These are phyloP conservation scores for Datisca glomerata DNA, from an alignment of 306 rosid genomes.

Conservation along the genomic window DNA sequence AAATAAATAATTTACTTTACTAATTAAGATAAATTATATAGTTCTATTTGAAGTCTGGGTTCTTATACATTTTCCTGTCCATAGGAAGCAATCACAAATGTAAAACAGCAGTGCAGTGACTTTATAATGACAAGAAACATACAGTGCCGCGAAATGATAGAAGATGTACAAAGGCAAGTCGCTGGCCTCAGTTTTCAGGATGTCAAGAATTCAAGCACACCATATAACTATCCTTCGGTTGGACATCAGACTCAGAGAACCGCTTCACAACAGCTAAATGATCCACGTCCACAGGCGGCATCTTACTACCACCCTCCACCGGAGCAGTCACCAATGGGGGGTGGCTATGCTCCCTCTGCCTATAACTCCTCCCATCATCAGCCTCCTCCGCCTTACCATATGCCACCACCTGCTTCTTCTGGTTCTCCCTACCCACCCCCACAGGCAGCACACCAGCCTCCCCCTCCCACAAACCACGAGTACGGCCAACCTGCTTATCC, in stretches of 20 bases:
- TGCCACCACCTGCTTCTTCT: conserved; percentile 45
- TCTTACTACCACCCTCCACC: conserved; percentile 50
- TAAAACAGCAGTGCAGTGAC: conserved; percentile 95
- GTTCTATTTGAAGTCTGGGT: too few relatives aligned
- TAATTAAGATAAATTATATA: too few relatives aligned
- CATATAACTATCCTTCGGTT: conserved; percentile 35
- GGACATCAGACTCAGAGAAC: conserved; percentile 62
- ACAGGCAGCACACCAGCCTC: conserved; percentile 56
- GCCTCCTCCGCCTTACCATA: conserved; percentile 56
- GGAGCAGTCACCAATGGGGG: conserved; percentile 47
- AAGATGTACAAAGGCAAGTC: conserved; percentile 87
- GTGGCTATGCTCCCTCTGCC: conserved; percentile 40
- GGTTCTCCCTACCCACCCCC: conserved; percentile 47
- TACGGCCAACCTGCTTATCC: conserved; percentile 96
- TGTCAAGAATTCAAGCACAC: conserved; percentile 32
- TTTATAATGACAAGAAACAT: conserved; percentile 94
- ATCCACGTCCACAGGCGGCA: conserved; percentile 53
- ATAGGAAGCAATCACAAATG: conserved; percentile 89
- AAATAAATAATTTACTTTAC: too few relatives aligned
- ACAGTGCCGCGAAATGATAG: conserved; percentile 94
- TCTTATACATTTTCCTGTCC: too few relatives aligned
- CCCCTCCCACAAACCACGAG: conserved; percentile 47
- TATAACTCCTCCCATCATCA: conserved; percentile 53
- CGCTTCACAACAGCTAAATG: conserved; percentile 35
- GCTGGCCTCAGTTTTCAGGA: conserved; percentile 90